These are phyloP conservation scores for Neonectria coccinea DNA, from an alignment of 2,329 filamentous ascomycete genomes.

Conservation along the genomic window DNA sequence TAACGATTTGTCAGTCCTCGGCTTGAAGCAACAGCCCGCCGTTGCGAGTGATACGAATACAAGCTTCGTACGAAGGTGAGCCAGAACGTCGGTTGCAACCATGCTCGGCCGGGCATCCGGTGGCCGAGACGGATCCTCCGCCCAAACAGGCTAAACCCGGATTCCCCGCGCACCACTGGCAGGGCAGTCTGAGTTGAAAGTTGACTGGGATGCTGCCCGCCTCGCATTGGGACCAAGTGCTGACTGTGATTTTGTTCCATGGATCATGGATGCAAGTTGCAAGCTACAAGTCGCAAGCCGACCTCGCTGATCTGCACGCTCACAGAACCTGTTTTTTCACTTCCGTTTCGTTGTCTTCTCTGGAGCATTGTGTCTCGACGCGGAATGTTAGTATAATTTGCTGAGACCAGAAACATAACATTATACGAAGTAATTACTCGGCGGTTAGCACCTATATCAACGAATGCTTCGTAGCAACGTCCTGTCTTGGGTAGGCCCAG, in stretches of 20 bases:
- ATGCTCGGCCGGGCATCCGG: conserved; percentile 12
- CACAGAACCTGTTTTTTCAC: neutral
- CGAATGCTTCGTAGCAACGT: neutral
- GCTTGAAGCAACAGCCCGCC: neutral
- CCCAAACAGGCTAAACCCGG: conserved; percentile 22
- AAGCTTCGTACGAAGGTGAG: neutral
- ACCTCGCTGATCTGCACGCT: neutral
- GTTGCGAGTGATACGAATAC: neutral
- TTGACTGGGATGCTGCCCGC: conserved; percentile 18
- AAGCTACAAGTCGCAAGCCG: neutral
- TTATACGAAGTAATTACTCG: too few relatives aligned
- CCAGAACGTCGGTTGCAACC: conserved; percentile 19
- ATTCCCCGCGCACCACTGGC: conserved; percentile 10
- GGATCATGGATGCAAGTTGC: too few relatives aligned
- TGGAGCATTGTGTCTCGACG: conserved; percentile 9
- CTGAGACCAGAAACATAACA: neutral
- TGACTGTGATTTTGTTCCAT: conserved; percentile 2
- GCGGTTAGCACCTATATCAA: neutral
- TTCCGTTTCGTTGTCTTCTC: neutral
- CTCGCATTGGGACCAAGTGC: conserved; percentile 3
- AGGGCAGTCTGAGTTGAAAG: conserved; percentile 5
- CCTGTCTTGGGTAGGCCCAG: neutral
- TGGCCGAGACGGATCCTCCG: conserved; percentile 9
- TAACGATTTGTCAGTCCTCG: neutral
- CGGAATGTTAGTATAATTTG: conserved; percentile 7